Evolutionary conservation across 2,329 filamentous ascomycete species (phyloP), one percentile per base, ranked within the genome.

Genomic region (Nemania sp.): DNA sequence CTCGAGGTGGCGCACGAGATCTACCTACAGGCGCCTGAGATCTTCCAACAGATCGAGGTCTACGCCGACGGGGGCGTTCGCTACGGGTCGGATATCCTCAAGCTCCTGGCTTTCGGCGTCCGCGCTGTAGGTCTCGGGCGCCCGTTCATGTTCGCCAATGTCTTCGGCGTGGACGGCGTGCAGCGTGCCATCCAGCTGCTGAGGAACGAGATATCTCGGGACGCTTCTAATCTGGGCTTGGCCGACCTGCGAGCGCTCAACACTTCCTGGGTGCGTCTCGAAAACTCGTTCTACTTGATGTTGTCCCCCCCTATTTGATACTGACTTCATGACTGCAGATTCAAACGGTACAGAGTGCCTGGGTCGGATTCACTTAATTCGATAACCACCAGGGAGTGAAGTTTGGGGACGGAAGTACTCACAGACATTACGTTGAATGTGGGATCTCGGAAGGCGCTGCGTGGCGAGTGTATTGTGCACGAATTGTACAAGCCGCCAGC

Each of bases 91-190:
- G 78, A 80, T 64, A 73, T 77, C 3, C 68, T 80, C 38, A 78
- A 78, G 68, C 67, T 78, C 15, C 72, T 80, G 3, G 76, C 78
- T 0, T 72, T 79, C 11, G 78, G 79, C 20, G 79, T 78, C 1
- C 69, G 71, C 5, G 77, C 75, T 24, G 77, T 80, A 11, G 74
- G 83, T 26, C 68, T 86, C 4, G 84, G 82, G 11, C 73, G 83
- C 20, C 78, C 81, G 6, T 78, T 83, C 68, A 84, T 86, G 82
- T 86, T 80, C 71, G 79, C 82, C 24, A 85, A 85, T 69, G 74
- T 81, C 24, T 86, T 82, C 67, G 84, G 84, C 6, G 74, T 76
- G 27, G 77, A 78, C 4, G 84, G 84, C 47, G 83, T 86, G 0
- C 72, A 74, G 64, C 79, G 77, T 70, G 79, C 77, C 1, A 80